Percentiles rank a stretch among this genome's conserved stretches.
These are phyloP conservation scores for Hypoxylon crocopeplum DNA, from an alignment of 495 filamentous ascomycete species.

Conservation along the genomic window DNA sequence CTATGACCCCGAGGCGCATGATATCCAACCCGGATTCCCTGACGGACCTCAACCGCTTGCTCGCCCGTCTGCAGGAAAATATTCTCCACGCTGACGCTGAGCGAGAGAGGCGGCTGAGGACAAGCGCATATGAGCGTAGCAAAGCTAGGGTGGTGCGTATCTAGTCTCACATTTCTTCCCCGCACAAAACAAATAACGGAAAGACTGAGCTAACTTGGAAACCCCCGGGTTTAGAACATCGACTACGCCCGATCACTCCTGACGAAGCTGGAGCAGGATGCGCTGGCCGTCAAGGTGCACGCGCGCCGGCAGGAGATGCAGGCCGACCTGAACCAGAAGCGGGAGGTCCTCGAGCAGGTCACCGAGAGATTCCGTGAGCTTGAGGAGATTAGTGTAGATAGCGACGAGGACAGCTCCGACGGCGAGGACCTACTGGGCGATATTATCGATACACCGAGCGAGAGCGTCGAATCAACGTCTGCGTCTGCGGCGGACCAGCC, in stretches of 20 bases:
- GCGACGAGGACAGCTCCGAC: constrained; percentile 53
- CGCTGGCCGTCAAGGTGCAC: constrained; percentile 67
- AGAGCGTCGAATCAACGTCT: constrained; percentile 55
- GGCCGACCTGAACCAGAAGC: constrained; percentile 68
- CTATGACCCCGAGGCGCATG: constrained; percentile 29
- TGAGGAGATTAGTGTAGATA: constrained; percentile 59
- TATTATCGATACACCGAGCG: constrained; percentile 56
- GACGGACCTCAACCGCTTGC: constrained; percentile 73
- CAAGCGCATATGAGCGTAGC: constrained; percentile 73
- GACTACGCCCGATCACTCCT: constrained; percentile 81
- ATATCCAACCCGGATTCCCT: constrained; percentile 37
- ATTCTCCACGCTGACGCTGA: constrained; percentile 72
- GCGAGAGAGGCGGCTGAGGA: constrained; percentile 59
- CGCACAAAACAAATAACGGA: too few species aligned
- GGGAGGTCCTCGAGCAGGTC: constrained; percentile 62
- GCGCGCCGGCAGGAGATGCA: constrained; percentile 71
- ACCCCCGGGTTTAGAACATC: constrained; percentile 64
- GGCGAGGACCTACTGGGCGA: constrained; percentile 58
- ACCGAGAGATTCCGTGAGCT: constrained; percentile 69
- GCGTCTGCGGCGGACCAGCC: constrained; percentile 34
- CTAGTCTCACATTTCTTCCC: too few species aligned
- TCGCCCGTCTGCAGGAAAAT: constrained; percentile 74
- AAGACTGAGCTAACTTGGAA: constrained; percentile 7
- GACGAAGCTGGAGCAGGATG: constrained; percentile 76
- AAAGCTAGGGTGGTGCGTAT: constrained; percentile 67